Evolutionary conservation across 2,329 filamentous ascomycete species (phyloP).

Genomic region (Ceratocystis albifundus): DNA sequence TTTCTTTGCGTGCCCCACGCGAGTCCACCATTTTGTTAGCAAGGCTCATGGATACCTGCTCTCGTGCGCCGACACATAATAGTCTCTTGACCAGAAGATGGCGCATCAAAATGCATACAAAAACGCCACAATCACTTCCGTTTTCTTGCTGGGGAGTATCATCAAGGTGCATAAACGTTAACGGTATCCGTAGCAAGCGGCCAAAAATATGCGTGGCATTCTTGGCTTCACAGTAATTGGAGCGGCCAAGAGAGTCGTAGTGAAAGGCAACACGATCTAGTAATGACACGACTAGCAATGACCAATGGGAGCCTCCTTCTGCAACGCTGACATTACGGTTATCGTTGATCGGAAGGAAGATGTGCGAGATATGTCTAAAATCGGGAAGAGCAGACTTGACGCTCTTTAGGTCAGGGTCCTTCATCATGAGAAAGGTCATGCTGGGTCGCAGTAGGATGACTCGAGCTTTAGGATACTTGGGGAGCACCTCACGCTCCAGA

Average conservation of each 20-base stretch:
- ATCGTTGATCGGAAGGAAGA: conserved; percentile 94
- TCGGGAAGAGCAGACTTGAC: conserved; percentile 63
- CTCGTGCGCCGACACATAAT: conserved; percentile 62
- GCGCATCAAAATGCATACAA: conserved; percentile 90
- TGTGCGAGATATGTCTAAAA: conserved; percentile 71
- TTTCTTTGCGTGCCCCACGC: conserved; percentile 69
- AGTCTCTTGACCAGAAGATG: conserved; percentile 80
- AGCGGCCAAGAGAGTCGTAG: conserved; percentile 74
- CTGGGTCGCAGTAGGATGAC: conserved; percentile 85
- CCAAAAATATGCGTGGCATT: conserved; percentile 58
- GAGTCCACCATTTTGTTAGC: conserved; percentile 75
- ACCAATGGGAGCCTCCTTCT: conserved; percentile 95
- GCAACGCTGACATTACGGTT: conserved; percentile 60
- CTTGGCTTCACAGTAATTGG: conserved; percentile 64
- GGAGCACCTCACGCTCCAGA: conserved; percentile 79
- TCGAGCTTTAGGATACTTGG: conserved; percentile 65
- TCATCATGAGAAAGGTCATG: conserved; percentile 86
- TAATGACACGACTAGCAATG: conserved; percentile 74
- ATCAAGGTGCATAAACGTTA: conserved; percentile 68
- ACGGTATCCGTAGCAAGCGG: conserved; percentile 50
- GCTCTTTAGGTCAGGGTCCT: conserved; percentile 47
- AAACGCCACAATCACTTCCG: conserved; percentile 86
- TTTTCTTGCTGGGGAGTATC: conserved; percentile 90
- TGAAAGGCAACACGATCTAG: conserved; percentile 90
- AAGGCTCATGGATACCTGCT: conserved; percentile 93